A percentile compares a stretch with the other conserved stretches of the same genome.
Evolutionary conservation across 495 filamentous ascomycete genomes (phyloP).

Genomic region (Penicillium longicatenatum): DNA sequence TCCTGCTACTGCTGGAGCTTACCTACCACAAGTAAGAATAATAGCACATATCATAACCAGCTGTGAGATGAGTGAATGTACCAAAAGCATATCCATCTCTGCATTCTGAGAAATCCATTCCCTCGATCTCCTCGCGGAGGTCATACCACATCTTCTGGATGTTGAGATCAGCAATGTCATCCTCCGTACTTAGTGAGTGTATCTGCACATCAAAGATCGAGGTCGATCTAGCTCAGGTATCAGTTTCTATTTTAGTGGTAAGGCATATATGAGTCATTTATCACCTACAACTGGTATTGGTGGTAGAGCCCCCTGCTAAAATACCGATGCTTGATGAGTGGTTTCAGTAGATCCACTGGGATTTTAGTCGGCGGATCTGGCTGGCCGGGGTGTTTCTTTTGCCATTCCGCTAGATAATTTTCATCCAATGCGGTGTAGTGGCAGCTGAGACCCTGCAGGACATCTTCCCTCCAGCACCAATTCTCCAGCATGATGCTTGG

Average conservation of each 20-base stretch:
- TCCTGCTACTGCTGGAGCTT: background rate
- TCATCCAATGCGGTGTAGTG: background rate
- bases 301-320: background rate
- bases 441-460: background rate
- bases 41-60: slow-evolving; percentile 2
- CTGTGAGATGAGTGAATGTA: background rate
- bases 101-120: slow-evolving; percentile 1
- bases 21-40: slow-evolving; percentile 1
- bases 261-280: background rate
- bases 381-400: background rate
- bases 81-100: background rate
- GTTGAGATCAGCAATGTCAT: background rate
- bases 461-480: slow-evolving; percentile 1
- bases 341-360: background rate
- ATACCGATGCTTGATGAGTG: background rate
- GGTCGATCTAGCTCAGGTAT: background rate
- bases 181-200: background rate
- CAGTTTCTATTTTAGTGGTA: background rate
- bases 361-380: background rate
- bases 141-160: background rate
- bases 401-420: background rate
- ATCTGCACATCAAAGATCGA: background rate
- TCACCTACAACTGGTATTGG: background rate
- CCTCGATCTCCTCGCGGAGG: background rate
- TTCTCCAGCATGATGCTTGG: background rate